phyloP scores from a whole-genome alignment of 306 rosid species.

The Vigna radiata region DNA sequence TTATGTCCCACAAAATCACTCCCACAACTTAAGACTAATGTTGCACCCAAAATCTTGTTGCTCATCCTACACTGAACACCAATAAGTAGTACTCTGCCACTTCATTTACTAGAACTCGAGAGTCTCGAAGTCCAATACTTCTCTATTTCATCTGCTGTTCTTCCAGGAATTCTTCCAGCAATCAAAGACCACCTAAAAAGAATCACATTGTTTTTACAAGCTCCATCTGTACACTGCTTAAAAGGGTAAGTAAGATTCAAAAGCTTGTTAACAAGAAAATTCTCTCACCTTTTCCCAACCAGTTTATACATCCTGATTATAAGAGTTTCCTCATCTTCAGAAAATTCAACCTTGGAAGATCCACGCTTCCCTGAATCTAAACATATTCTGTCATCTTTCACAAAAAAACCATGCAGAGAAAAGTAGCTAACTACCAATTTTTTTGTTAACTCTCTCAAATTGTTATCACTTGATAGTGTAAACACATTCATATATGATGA shows the following conservation, averaged over 20 bases:
- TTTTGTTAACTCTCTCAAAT: background rate
- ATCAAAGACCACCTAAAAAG: slow-evolving; percentile 76
- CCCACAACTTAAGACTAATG: slow-evolving; percentile 32
- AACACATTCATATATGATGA: background rate
- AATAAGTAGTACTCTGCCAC: background rate
- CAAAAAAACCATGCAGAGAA: background rate
- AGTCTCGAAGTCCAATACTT: slow-evolving; percentile 81
- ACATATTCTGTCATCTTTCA: background rate
- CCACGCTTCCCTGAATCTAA: slow-evolving; percentile 21
- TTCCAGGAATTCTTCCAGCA: slow-evolving; percentile 96
- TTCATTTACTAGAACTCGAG: slow-evolving; percentile 57
- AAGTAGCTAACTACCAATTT: background rate
- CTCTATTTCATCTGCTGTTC: slow-evolving; percentile 92
- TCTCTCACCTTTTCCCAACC: slow-evolving; percentile 78
- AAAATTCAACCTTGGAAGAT: slow-evolving; percentile 63
- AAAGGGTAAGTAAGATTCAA: background rate
- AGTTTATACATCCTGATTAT: slow-evolving; percentile 82
- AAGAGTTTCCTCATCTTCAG: slow-evolving; percentile 88
- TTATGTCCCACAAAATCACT: slow-evolving; percentile 17
- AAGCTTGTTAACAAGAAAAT: background rate
- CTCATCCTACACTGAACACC: slow-evolving; percentile 36
- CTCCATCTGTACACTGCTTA: background rate
- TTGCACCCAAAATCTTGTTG: slow-evolving; percentile 52
- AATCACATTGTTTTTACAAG: background rate
- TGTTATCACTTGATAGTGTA: background rate